Evolutionary conservation across 2,329 filamentous ascomycete genomes (phyloP).

Genomic region (Fusarium avenaceum): DNA sequence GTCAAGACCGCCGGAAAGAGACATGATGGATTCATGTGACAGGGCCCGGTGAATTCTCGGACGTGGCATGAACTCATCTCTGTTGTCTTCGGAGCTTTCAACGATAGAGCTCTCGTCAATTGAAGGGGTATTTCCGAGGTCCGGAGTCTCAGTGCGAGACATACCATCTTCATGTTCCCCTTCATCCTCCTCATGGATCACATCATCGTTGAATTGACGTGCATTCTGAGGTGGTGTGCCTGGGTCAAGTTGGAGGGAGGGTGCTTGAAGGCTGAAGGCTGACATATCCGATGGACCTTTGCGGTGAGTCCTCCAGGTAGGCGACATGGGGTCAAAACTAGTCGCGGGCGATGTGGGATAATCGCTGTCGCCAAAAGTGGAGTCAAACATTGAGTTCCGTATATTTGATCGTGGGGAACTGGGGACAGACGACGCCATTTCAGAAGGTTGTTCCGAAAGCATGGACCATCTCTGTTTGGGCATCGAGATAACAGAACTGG

Average conservation of each 20-base stretch:
- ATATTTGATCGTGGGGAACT: conserved; percentile 84
- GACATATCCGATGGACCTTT: conserved; percentile 71
- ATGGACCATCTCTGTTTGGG: conserved; percentile 72
- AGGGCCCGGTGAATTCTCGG: conserved; percentile 72
- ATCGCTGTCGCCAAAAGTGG: conserved; percentile 69
- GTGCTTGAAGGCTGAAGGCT: conserved; percentile 61
- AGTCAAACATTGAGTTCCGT: conserved; percentile 84
- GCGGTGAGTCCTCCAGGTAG: conserved; percentile 66
- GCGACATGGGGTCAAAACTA: conserved; percentile 76
- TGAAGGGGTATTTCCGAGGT: conserved; percentile 48
- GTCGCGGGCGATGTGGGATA: conserved; percentile 87
- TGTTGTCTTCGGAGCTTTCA: conserved; percentile 50
- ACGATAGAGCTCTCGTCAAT: conserved; percentile 55
- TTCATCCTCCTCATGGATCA: conserved; percentile 58
- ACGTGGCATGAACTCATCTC: conserved; percentile 56
- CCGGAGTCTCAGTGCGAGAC: conserved; percentile 44
- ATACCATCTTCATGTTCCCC: conserved; percentile 46
- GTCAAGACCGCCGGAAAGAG: conserved; percentile 87
- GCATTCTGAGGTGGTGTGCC: conserved; percentile 45
- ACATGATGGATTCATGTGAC: conserved; percentile 92
- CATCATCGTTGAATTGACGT: conserved; percentile 47
- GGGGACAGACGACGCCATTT: conserved; percentile 80
- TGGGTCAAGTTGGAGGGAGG: conserved; percentile 55
- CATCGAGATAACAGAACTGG: conserved; percentile 63
- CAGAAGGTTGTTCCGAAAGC: conserved; percentile 67